Evolutionary conservation across 1,284 basidiomycete species (phyloP).

Genomic region (Mycosarcoma mackinlayi): DNA sequence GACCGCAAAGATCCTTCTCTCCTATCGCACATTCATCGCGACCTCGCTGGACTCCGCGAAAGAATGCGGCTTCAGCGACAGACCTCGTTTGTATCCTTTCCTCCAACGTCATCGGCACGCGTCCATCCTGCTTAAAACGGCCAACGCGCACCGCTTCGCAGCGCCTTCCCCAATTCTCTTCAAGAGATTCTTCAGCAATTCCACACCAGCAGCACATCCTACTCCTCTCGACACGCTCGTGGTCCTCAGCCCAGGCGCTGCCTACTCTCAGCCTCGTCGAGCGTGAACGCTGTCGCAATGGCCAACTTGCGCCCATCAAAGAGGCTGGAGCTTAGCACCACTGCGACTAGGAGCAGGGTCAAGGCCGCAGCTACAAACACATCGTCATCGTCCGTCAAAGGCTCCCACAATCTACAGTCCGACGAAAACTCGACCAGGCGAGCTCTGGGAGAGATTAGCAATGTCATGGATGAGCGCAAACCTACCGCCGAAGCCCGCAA

Average conservation of each 20-base stretch:
- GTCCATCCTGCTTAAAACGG: not conserved
- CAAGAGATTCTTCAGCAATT: not conserved
- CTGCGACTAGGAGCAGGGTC: not conserved
- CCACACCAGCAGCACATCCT: not conserved
- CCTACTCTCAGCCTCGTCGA: too few species aligned
- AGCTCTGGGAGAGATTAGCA: slow-evolving; percentile 23
- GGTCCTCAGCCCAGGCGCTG: too few species aligned
- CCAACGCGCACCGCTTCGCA: not conserved
- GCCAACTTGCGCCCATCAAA: slow-evolving; percentile 11
- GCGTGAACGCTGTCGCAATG: slow-evolving; percentile 5
- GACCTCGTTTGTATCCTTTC: not conserved
- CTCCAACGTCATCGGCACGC: not conserved
- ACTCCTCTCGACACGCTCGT: not conserved
- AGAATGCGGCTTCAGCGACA: not conserved
- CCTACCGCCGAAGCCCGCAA: not conserved
- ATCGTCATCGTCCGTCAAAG: slow-evolving; percentile 24
- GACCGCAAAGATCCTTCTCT: not conserved
- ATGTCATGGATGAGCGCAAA: slow-evolving; percentile 9
- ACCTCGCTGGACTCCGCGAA: slow-evolving; percentile 2
- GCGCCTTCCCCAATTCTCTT: not conserved
- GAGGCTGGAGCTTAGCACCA: not conserved
- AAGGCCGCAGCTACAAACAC: not conserved
- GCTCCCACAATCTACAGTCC: not conserved
- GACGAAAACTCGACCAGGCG: slow-evolving; percentile 21
- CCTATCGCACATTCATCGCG: not conserved